Base-by-base conservation (phyloP, 306 rosid species). In the Dalbergia oliveri region DNA sequence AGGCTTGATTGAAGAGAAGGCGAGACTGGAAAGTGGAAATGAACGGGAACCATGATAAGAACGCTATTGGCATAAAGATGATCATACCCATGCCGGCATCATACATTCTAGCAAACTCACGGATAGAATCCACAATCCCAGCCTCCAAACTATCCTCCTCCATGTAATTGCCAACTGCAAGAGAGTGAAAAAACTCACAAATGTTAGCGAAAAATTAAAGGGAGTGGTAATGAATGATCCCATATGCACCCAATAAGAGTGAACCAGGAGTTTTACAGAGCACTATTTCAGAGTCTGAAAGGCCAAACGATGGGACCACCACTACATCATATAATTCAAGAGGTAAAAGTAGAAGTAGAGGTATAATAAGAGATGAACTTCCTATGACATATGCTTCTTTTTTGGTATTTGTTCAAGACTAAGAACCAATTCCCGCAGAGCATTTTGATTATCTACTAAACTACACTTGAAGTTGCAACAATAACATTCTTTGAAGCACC, bases 11-110 rank as follows among this genome's bases (percentile, higher is more conserved):
- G 61, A 91, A 95, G 75, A 95, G 94, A 73, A 95, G 97, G 53
- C 99, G 98, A 67, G 99, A 95, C 82, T 93, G 99, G 87, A 95
- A 93, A 23, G 99, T 95, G 49, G 99, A 91, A 79, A 95, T 75
- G 88, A 95, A 95, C 0, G 99, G 98, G 87, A 95, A 95, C 99
- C 99, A 95, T 8, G 99, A 91, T 51, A 95, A 64, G 67, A 95
- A 51, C 3, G 92, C 97, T 65, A 93, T 63, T 0, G 99, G 98
- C 18, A 91, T 79, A 57, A 95, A 95, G 53, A 93, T 90, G 41
- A 95, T 78, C 88, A 91, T 70, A 8, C 99, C 99, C 99, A 95
- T 95, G 66, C 94, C 97, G n/a, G 99, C 99, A 84, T 95, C 99
- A 68, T 93, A 95, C 93, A 95, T 84, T 81, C 99, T 88, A 18